Conservation (phyloP, 1,139 yeast genomes). For the Yamadazyma jaroonii region DNA sequence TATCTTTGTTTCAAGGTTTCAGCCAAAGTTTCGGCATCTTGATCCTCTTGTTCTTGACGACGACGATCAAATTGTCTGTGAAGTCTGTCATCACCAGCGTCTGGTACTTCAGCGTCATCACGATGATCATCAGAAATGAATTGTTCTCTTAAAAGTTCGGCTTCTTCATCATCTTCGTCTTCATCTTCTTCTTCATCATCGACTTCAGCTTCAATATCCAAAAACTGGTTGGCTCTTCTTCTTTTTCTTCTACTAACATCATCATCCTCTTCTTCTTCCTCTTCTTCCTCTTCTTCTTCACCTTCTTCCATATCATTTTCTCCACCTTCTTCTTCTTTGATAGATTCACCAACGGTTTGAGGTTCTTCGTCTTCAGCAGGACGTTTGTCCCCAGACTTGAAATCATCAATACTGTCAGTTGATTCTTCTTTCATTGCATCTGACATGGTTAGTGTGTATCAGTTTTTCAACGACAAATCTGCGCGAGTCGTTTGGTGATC, state of each 20-base stretch:
- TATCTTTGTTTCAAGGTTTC: slow-evolving; percentile 90
- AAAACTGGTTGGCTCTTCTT: slow-evolving; percentile 80
- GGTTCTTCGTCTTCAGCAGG: slow-evolving; percentile 7
- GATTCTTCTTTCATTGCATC: slow-evolving; percentile 15
- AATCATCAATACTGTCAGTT: slow-evolving; percentile 47
- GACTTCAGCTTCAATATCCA: slow-evolving; percentile 99
- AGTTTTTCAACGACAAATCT: slow-evolving; percentile 1
- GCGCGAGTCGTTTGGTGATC: not conserved
- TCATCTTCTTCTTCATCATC: slow-evolving; percentile 96
- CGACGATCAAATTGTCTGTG: slow-evolving; percentile 92
- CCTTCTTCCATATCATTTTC: slow-evolving; percentile 15
- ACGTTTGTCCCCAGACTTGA: slow-evolving; percentile 1
- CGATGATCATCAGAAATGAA: slow-evolving; percentile 65
- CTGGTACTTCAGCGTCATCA: slow-evolving; percentile 42
- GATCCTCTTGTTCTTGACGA: slow-evolving; percentile 86
- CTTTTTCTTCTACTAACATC: slow-evolving; percentile 56
- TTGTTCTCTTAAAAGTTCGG: slow-evolving; percentile 81
- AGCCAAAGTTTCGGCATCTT: slow-evolving; percentile 93
- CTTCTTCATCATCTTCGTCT: slow-evolving; percentile 85
- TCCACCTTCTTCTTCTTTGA: slow-evolving; percentile 7
- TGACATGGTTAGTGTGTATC: slow-evolving; percentile 10
- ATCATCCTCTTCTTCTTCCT: slow-evolving; percentile 46
- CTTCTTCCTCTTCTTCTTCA: slow-evolving; percentile 59
- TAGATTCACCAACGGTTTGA: not conserved
- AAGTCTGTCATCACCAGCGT: slow-evolving; percentile 59